Conservation (phyloP, 108 stramenopile species). For the Fistulifera solaris region DNA sequence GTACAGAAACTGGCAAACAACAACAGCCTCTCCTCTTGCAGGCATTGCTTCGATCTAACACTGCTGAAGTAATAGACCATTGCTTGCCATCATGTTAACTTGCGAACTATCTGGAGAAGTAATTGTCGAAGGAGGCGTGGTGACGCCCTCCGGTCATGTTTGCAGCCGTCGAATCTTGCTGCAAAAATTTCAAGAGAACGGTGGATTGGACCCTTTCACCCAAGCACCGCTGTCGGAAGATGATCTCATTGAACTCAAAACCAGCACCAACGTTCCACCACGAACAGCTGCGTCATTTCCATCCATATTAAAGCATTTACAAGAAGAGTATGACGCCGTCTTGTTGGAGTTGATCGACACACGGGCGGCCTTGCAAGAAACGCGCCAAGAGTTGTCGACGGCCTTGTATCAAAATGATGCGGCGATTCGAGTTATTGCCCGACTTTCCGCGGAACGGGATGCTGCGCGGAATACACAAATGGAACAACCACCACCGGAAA, state of each 20-base stretch:
- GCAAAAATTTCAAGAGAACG: conserved; percentile 65
- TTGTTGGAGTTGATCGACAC: conserved; percentile 85
- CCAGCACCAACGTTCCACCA: neutral
- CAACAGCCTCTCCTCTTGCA: no score
- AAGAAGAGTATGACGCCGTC: conserved; percentile 82
- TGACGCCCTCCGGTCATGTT: conserved; percentile 70
- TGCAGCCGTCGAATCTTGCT: conserved; percentile 56
- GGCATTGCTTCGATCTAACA: no score
- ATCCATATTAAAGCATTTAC: conserved; percentile 42
- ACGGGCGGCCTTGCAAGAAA: conserved; percentile 72
- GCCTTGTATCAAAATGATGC: conserved; percentile 97
- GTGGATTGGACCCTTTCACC: conserved; percentile 72
- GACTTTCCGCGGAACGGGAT: conserved; percentile 84
- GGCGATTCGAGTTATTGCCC: conserved; percentile 87
- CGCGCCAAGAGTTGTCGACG: conserved; percentile 73
- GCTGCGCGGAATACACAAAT: conserved; percentile 26
- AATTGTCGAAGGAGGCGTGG: conserved; percentile 42
- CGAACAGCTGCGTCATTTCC: conserved; percentile 30
- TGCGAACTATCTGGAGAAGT: conserved; percentile 65
- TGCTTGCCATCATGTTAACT: conserved; percentile 5
- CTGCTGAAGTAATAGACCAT: no score
- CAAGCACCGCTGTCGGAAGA: conserved; percentile 41
- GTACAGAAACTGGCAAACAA: no score
- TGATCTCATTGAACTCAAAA: conserved; percentile 35
- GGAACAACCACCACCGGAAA: conserved; percentile 16